Percentiles rank a stretch among this genome's conserved stretches.
Conservation (phyloP, 257 asterid genomes). For the Solanum sitiens region DNA sequence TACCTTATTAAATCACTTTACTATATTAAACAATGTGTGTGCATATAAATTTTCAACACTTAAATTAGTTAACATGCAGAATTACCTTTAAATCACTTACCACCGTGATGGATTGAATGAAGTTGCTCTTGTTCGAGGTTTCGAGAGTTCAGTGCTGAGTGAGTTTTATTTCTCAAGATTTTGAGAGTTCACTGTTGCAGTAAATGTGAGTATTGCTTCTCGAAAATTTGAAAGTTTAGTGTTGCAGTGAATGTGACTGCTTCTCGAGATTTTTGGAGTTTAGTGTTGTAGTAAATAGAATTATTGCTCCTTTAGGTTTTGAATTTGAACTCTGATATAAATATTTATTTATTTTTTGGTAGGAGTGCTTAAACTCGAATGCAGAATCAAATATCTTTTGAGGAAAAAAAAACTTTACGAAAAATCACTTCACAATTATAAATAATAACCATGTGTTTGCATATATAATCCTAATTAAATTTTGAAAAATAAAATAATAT, state of each 20-base stretch:
- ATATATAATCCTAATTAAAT: neutral
- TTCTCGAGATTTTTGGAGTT: too few species aligned
- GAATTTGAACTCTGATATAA: neutral
- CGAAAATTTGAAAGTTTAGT: too few species aligned
- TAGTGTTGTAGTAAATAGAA: too few species aligned
- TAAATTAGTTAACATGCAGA: neutral
- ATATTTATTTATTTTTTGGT: too few species aligned
- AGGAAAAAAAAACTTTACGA: neutral
- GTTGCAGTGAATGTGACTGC: too few species aligned
- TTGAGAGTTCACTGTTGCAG: too few species aligned
- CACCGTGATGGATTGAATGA: neutral
- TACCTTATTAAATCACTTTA: neutral
- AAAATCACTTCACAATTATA: too few species aligned
- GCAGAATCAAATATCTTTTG: accelerated
- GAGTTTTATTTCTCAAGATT: neutral
- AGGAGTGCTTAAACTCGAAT: too few species aligned
- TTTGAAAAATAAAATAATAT: neutral
- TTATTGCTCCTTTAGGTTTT: too few species aligned
- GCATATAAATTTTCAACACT: neutral
- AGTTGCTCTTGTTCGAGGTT: too few species aligned
- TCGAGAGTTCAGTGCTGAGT: too few species aligned
- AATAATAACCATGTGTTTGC: neutral
- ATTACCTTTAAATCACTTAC: neutral
- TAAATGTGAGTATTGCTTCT: too few species aligned
- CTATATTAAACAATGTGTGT: neutral